A percentile compares a stretch with the other conserved stretches of the same genome.
These are phyloP conservation scores for Monosporascus sp. DNA, from an alignment of 2,329 filamentous ascomycete genomes.

Conservation along the genomic window DNA sequence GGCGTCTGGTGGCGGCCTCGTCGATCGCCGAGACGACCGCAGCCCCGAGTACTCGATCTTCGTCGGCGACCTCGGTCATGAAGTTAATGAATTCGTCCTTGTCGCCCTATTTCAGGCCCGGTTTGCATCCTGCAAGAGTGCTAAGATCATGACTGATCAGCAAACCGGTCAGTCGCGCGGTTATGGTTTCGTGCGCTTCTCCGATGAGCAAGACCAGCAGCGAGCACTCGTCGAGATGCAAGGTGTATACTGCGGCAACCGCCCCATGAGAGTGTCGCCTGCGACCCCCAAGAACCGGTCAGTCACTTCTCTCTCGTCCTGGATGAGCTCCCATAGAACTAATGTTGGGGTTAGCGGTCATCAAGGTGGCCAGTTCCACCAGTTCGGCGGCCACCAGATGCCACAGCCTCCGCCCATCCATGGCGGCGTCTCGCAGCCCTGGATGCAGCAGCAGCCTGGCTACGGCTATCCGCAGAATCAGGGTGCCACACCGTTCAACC, in stretches of 20 bases:
- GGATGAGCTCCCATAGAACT: not conserved
- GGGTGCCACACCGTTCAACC: slow-evolving; percentile 33
- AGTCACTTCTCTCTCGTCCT: slow-evolving; percentile 11
- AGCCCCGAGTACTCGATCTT: slow-evolving; percentile 97
- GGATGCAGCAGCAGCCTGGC: slow-evolving; percentile 36
- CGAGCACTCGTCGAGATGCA: slow-evolving; percentile 97
- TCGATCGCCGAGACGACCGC: slow-evolving; percentile 92
- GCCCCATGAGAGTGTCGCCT: slow-evolving; percentile 97
- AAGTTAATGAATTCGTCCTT: slow-evolving; percentile 97
- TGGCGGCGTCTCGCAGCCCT: slow-evolving; percentile 31
- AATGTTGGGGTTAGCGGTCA: slow-evolving; percentile 26
- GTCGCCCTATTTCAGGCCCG: slow-evolving; percentile 95
- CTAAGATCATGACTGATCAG: slow-evolving; percentile 99
- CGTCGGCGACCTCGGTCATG: slow-evolving; percentile 92
- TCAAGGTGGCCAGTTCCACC: slow-evolving; percentile 33
- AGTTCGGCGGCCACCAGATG: slow-evolving; percentile 33
- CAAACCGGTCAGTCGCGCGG: slow-evolving; percentile 96
- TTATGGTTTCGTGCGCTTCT: slow-evolving; percentile 97
- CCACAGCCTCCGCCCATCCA: slow-evolving; percentile 33
- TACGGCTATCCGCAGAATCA: slow-evolving; percentile 31
- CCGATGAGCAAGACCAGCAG: slow-evolving; percentile 92
- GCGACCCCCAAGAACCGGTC: slow-evolving; percentile 91
- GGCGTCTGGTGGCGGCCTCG: slow-evolving; percentile 92
- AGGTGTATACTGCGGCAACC: slow-evolving; percentile 97
- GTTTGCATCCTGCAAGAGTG: slow-evolving; percentile 96